phyloP scores from a whole-genome alignment of 371 early-diverging fungal species.

The Lichtheimia ramosa region DNA sequence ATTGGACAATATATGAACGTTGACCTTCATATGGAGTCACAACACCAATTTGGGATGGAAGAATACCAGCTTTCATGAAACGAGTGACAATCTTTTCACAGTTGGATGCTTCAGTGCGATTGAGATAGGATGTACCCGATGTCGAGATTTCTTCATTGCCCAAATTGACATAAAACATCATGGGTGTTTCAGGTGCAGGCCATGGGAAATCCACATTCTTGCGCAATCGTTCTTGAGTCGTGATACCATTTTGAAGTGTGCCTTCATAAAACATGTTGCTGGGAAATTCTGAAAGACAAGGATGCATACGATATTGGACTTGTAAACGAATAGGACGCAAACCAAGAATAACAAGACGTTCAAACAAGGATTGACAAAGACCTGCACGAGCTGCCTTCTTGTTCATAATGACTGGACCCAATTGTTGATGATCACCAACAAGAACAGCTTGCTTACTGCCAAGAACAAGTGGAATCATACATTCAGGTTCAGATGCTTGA shows the following conservation, averaged over 20 bases:
- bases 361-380: conserved; percentile 95
- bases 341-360: conserved; percentile 91
- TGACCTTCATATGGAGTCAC: conserved; percentile 99
- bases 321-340: conserved; percentile 93
- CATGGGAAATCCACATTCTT: conserved; percentile 92
- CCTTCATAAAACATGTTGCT: conserved; percentile 99
- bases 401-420: conserved; percentile 98
- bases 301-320: conserved; percentile 99
- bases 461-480: conserved; percentile 95
- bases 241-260: conserved; percentile 94
- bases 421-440: conserved; percentile 99
- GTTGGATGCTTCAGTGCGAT: conserved; percentile 88
- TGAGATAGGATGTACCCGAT: conserved; percentile 96
- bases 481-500: conserved; percentile 97
- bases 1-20: conserved; percentile 89
- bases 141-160: conserved; percentile 96
- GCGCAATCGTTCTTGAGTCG: conserved; percentile 87
- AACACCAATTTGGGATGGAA: conserved; percentile 95
- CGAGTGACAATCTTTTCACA: conserved; percentile 95
- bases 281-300: conserved; percentile 96
- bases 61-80: conserved; percentile 86
- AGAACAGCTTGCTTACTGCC: conserved; percentile 95
- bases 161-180: conserved; percentile 93
- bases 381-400: conserved; percentile 96
- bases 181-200: conserved; percentile 91